Base-by-base conservation (phyloP, 495 filamentous ascomycete genomes). In the Daldinia childiae region DNA sequence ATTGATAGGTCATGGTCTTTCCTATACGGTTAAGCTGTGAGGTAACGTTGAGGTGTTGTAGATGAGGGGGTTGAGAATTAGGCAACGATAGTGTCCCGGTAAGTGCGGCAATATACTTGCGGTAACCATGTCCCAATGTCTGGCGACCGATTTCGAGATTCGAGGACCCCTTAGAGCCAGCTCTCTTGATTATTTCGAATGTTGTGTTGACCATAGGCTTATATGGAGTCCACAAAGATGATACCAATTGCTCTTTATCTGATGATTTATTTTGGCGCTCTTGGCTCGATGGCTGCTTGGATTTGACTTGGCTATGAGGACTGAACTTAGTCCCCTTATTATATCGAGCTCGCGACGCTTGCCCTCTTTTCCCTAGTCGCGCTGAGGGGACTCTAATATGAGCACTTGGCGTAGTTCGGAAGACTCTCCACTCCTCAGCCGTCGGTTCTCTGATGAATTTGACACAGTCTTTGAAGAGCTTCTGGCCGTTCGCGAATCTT, bases 361-460 rank as follows among this genome's bases (percentile, higher is more conserved):
- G 73, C 55, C 76, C 76, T 34, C 76, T 65, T 64, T 74, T 78
- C 38, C 76, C 76, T 14, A 78, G 51, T 3, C 76, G 73, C 11
- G 71, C 76, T 2, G 76, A 78, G 24, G 76, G 73, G n/a, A 72
- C 63, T 24, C 66, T 71, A 50, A 78, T 74, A 56, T 73, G 58
- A 48, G 76, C 67, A 41, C 52, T 76, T 4, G 76, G 76, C 1
- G 76, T 78, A 48, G 64, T 63, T 30, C 76, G 79, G 58, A 90
- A 88, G 62, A 83, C 81, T 19, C 87, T 82, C 77, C 88, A 82
- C 70, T 96, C 93, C 11, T 86, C 84, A 14, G 85, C 78, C 5
- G 85, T 87, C 14, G 91, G 91, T n/a, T 92, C 90, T 19, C 92
- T 87, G 21, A 94, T 65, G 38, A 92, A 90, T 77, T 90, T 90